Evolutionary conservation across 2,329 filamentous ascomycete genomes (phyloP).

Genomic region (Monosporascus sp.): DNA sequence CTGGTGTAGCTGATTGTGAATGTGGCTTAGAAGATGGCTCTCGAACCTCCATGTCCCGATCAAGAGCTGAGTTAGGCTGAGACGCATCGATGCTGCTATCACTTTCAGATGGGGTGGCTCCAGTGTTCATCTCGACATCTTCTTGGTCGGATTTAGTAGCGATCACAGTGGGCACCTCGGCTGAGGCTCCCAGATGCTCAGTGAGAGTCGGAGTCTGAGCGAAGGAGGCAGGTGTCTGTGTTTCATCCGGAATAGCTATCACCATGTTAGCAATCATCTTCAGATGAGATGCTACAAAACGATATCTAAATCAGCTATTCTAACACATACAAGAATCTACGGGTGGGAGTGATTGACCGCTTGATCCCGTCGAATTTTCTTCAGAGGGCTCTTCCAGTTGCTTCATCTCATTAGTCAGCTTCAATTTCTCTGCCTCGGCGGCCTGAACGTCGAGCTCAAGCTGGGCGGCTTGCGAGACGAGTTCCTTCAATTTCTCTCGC

Average conservation of each 20-base stretch:
- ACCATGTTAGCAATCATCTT: not conserved
- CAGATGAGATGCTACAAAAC: not conserved
- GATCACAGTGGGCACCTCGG: not conserved
- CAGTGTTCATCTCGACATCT: not conserved
- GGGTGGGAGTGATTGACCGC: constrained; percentile 3
- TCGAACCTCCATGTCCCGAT: not conserved
- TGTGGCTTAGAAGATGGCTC: not conserved
- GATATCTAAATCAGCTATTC: not conserved
- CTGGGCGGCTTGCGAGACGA: constrained; percentile 41
- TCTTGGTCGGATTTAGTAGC: not conserved
- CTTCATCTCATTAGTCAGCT: constrained; percentile 26
- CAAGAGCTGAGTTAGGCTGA: not conserved
- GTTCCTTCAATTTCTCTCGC: constrained; percentile 38
- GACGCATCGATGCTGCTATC: not conserved
- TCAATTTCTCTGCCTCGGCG: constrained; percentile 27
- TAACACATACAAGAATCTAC: constrained; percentile 10
- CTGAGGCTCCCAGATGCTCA: not conserved
- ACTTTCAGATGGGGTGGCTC: not conserved
- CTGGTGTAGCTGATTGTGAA: not conserved
- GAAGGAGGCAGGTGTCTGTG: not conserved
- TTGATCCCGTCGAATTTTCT: constrained; percentile 3
- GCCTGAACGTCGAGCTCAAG: constrained; percentile 42
- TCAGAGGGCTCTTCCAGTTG: constrained; percentile 24
- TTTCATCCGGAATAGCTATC: not conserved
- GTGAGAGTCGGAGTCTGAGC: not conserved